Evolutionary conservation across 176 grass and related monocot species (phyloP).

Genomic region (Carex littledalei): DNA sequence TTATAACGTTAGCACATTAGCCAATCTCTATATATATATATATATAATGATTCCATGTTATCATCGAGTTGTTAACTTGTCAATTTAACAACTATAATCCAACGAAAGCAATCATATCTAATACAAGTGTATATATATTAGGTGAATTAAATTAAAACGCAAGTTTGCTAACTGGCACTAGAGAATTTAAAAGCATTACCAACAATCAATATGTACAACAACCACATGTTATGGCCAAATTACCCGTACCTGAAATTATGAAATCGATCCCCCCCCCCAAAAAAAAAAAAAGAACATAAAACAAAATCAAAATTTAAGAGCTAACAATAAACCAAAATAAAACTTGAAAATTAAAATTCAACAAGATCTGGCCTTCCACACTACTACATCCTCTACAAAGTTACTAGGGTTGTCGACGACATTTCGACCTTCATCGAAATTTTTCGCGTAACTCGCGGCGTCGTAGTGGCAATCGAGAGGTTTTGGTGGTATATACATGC

Average conservation of each 20-base stretch:
- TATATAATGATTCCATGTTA: not conserved
- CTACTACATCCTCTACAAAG: not conserved
- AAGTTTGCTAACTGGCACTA: not conserved
- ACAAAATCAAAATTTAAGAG: not conserved
- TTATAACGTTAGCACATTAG: no score
- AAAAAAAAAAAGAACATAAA: not conserved
- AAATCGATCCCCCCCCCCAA: not conserved
- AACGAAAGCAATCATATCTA: not conserved
- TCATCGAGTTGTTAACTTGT: not conserved
- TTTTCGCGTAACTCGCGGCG: conserved; percentile 89
- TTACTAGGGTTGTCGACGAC: not conserved
- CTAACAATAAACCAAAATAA: not conserved
- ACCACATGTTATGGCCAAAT: conserved; percentile 4
- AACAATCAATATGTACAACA: not conserved
- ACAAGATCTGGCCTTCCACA: conserved; percentile 11
- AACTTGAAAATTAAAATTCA: not conserved
- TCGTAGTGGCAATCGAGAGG: conserved; percentile 71
- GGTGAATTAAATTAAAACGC: not conserved
- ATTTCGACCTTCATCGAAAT: conserved; percentile 69
- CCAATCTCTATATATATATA: no score
- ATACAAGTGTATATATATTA: not conserved
- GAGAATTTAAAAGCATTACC: not conserved
- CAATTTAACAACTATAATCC: not conserved
- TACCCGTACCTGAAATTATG: conserved; percentile 5
- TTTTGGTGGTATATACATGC: conserved; percentile 45